Evolutionary conservation across 768 basidiomycete species (phyloP).

Genomic region (Gloeophyllum trabeum): DNA sequence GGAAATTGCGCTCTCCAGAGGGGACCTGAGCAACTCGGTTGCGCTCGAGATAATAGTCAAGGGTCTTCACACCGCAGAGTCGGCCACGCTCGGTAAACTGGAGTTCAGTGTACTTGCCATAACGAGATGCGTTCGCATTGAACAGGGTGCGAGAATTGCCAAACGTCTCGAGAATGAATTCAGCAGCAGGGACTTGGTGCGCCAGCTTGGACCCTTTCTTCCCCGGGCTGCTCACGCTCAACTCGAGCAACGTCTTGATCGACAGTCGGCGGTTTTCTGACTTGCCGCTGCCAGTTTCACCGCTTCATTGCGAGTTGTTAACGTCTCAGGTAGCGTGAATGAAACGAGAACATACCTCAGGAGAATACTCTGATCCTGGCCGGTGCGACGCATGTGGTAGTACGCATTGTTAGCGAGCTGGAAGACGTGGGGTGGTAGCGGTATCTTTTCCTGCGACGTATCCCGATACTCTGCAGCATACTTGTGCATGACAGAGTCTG

Average conservation of each 20-base stretch:
- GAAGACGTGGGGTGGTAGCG: conserved; percentile 81
- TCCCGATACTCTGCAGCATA: conserved; percentile 83
- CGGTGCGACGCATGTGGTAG: conserved; percentile 91
- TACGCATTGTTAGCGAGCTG: conserved; percentile 86
- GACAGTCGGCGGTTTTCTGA: conserved; percentile 84
- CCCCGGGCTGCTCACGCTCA: conserved; percentile 78
- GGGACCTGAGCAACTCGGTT: conserved; percentile 82
- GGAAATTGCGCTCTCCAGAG: conserved; percentile 92
- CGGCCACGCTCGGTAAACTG: conserved; percentile 93
- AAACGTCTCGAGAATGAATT: conserved; percentile 93
- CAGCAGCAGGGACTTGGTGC: conserved; percentile 78
- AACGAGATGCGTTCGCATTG: conserved; percentile 92
- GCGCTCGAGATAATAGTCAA: conserved; percentile 93
- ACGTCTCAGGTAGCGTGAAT: neutral
- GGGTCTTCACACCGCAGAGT: conserved; percentile 81
- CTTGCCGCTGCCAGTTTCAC: conserved; percentile 90
- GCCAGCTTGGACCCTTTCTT: conserved; percentile 92
- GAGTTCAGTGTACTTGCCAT: conserved; percentile 96
- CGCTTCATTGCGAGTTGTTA: conserved; percentile 36
- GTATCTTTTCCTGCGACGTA: conserved; percentile 43
- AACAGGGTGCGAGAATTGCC: conserved; percentile 87
- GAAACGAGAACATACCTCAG: conserved; percentile 48
- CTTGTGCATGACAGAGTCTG: conserved; percentile 75
- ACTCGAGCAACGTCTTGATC: conserved; percentile 86
- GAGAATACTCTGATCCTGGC: conserved; percentile 85